Conservation (phyloP, 805 yeast species). For the Yamadazyma paraphyllophila region DNA sequence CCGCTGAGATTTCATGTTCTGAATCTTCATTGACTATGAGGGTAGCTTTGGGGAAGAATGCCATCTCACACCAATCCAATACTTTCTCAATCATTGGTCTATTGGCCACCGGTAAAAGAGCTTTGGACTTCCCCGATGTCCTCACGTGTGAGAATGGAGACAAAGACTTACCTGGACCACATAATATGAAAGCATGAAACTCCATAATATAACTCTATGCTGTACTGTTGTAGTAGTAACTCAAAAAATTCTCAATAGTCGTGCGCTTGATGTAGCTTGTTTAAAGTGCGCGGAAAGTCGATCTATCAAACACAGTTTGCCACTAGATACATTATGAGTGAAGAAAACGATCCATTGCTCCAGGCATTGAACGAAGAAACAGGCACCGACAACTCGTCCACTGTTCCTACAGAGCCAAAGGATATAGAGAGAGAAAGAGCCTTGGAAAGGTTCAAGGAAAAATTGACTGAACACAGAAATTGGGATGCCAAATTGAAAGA, state of each 20-base stretch:
- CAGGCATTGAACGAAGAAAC: slow-evolving; percentile 17
- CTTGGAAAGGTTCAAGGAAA: slow-evolving; percentile 72
- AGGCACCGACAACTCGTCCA: slow-evolving; percentile 25
- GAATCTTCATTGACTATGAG: slow-evolving; percentile 56
- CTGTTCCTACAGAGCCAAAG: slow-evolving; percentile 22
- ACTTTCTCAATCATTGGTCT: slow-evolving; percentile 85
- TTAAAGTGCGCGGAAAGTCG: slow-evolving; percentile 5
- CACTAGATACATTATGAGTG: slow-evolving; percentile 12
- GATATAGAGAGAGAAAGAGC: slow-evolving; percentile 76
- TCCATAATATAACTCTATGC: slow-evolving; percentile 58
- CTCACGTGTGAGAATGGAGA: slow-evolving; percentile 67
- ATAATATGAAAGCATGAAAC: slow-evolving; percentile 84
- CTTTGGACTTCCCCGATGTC: slow-evolving; percentile 72
- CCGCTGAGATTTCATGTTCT: slow-evolving; percentile 44
- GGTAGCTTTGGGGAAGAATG: slow-evolving; percentile 69
- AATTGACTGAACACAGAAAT: slow-evolving; percentile 87
- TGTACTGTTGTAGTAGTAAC: background rate
- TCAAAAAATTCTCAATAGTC: slow-evolving; percentile 2
- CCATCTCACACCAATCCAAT: slow-evolving; percentile 89
- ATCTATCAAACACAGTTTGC: slow-evolving; percentile 3
- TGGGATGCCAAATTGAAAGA: slow-evolving; percentile 91
- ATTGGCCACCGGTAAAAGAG: slow-evolving; percentile 86
- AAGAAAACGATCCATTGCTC: slow-evolving; percentile 18
- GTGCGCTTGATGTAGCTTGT: slow-evolving; percentile 1
- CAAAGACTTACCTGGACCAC: slow-evolving; percentile 79